Evolutionary conservation across 1,139 yeast genomes (phyloP), one percentile per base, ranked within the genome.

Genomic region (Suhomyces coccinellae): DNA sequence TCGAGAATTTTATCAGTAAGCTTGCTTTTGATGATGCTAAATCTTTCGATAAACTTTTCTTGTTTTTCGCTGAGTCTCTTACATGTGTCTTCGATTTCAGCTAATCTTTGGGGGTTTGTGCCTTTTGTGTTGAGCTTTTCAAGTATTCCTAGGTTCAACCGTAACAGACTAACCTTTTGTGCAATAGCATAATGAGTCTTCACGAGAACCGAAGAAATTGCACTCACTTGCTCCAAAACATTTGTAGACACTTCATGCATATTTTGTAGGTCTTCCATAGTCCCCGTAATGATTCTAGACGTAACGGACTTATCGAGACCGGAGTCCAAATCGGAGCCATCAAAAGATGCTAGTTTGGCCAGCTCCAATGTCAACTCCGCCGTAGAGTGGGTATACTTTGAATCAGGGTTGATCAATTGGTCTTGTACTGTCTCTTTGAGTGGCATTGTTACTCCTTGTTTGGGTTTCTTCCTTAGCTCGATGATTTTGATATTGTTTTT

Each of bases 31-130:
- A 71, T 45, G 1, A 24, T 32, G 2, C 51, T 43, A 14, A 64
- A 52, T 44, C 66, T 63, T 3, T 45, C 42, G 17, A 57, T 53
- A 15, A 71, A 51, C 8, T 38, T 36, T 0, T 46, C 50, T 46
- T 72, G 77, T 29, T 57, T 63, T 3, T 39, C 42, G 6, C 37
- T 37, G 5, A 69, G 54, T 28, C 56, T 57, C 2, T 52, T 49
- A 2, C 35, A 31, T 14, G 51, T 45, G 6, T 45, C 48, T 10
- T 47, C 48, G 9, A 41, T 22, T 13, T 11, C 11, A 5, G 38
- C 33, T 5, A 26, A 8, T 6, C 4, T 7, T 16, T 26, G 33
- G 5, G 16, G 20, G 3, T 30, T 13, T 6, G 22, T 24, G n/a
- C 31, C 16, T n/a, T 34, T 38, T 5, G 35, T 42, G 6, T 42